Percentiles rank a stretch among this genome's conserved stretches.
phyloP scores from a whole-genome alignment of 2,329 filamentous ascomycete species.

The Alternaria sp. region DNA sequence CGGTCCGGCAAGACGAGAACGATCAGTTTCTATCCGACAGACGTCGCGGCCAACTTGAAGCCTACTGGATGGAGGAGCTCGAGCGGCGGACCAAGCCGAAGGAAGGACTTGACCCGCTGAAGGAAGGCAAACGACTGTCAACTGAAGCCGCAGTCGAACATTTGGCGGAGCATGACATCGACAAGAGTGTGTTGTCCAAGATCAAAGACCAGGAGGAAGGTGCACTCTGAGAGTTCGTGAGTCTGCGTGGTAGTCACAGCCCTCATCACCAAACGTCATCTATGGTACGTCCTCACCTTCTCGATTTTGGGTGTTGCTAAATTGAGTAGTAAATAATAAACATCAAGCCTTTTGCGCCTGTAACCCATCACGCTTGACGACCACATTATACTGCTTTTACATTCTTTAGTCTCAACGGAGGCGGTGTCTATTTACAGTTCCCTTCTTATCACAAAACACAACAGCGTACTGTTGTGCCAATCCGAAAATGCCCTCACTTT shows the following conservation, averaged over 20 bases:
- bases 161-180: background rate
- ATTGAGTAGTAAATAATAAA: background rate
- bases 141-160: background rate
- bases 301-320: background rate
- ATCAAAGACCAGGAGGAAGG: background rate
- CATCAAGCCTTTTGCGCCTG: background rate
- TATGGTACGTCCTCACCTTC: background rate
- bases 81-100: background rate
- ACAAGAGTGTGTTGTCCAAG: background rate
- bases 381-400: background rate
- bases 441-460: background rate
- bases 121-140: background rate
- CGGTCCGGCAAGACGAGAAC: constrained; percentile 17
- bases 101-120: background rate
- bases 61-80: constrained; percentile 11
- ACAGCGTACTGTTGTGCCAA: background rate
- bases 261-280: background rate
- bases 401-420: background rate
- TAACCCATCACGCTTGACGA: background rate
- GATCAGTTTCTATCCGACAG: constrained; percentile 14
- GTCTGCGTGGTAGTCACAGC: background rate
- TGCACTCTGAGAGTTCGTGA: background rate
- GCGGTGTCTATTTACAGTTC: background rate
- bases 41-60: constrained; percentile 21
- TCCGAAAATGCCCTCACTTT: background rate